Evolutionary conservation across 495 filamentous ascomycete genomes (phyloP).

Genomic region (Hypoxylon fragiforme): DNA sequence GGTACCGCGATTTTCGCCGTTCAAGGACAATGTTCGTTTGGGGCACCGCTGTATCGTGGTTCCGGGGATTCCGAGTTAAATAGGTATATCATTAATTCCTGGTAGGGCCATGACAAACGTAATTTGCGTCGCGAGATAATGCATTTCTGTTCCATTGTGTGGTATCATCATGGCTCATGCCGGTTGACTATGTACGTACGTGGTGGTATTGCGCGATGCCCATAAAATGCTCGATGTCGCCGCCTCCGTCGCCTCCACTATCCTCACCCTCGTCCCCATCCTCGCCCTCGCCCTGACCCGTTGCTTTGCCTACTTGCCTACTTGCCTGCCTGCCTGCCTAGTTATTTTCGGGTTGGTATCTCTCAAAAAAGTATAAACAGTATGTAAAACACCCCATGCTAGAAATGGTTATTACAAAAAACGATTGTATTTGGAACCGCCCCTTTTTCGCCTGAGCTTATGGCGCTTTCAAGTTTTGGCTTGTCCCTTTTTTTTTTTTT

Average conservation of each 20-base stretch:
- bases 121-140: constrained; percentile 16
- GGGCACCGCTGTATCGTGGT: no score
- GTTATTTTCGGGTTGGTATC: constrained; percentile 26
- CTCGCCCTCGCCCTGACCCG: neutral
- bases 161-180: constrained; percentile 28
- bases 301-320: neutral
- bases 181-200: constrained; percentile 10
- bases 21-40: no score
- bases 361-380: neutral
- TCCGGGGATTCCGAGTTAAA: no score
- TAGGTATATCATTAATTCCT: no score
- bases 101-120: no score
- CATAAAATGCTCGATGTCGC: neutral
- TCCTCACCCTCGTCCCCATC: no score
- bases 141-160: constrained; percentile 21
- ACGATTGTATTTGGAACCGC: constrained; percentile 12
- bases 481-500: neutral
- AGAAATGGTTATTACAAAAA: constrained; percentile 32
- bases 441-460: neutral
- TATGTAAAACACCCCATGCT: constrained; percentile 3
- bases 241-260: neutral
- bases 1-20: no score
- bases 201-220: constrained; percentile 20
- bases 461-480: neutral
- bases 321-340: neutral